Evolutionary conservation across 345 rosid genomes (phyloP).

Genomic region (Zanthoxylum bungeanum): DNA sequence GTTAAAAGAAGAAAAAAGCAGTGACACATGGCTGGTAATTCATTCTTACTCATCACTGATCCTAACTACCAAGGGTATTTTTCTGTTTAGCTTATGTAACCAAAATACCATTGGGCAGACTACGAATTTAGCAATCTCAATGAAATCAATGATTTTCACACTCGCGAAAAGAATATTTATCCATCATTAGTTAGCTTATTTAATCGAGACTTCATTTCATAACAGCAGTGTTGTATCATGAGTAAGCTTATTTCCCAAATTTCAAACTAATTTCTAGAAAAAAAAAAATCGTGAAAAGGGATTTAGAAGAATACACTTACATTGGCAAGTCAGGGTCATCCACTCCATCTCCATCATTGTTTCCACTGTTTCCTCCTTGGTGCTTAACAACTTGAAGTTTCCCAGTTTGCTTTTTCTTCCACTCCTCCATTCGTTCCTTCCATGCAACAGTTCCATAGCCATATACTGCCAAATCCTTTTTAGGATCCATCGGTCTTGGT

Average conservation of each 20-base stretch:
- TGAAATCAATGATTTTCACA: background rate
- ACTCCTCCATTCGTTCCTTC: constrained; percentile 87
- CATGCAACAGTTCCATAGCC: constrained; percentile 95
- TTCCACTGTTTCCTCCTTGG: constrained; percentile 36
- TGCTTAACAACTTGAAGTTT: constrained; percentile 68
- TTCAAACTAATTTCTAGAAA: background rate
- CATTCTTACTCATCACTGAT: background rate
- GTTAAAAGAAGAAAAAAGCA: background rate
- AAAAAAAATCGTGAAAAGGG: background rate
- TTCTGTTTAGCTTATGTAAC: background rate
- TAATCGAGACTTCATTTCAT: background rate
- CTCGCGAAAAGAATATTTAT: background rate
- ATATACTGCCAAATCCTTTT: constrained; percentile 76
- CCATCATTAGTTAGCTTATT: background rate
- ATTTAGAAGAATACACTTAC: constrained; percentile 33
- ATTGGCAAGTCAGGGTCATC: constrained; percentile 74
- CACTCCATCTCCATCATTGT: constrained; percentile 33
- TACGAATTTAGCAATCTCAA: background rate
- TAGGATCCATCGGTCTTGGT: constrained; percentile 83
- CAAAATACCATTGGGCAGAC: background rate
- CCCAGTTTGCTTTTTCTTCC: constrained; percentile 75
- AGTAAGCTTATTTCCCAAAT: background rate
- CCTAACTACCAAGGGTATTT: background rate
- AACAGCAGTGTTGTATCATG: background rate
- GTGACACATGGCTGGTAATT: background rate